Evolutionary conservation across 768 basidiomycete species (phyloP).

Genomic region (Boletus fagicola): DNA sequence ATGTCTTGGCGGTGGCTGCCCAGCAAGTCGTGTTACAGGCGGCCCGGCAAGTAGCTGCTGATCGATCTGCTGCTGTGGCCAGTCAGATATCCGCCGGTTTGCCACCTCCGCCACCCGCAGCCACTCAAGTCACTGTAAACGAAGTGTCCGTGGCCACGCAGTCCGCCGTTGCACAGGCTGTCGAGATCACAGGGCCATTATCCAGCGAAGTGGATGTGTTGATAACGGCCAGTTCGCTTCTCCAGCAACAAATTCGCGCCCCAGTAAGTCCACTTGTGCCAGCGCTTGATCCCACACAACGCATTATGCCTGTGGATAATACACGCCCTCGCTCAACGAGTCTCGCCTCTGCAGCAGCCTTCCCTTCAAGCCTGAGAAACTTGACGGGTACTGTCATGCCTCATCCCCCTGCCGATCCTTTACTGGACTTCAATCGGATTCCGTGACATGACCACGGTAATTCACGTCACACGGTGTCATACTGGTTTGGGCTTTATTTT

Average conservation of each 20-base stretch:
- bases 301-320: slow-evolving; percentile 28
- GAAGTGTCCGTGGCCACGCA: slow-evolving; percentile 64
- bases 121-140: slow-evolving; percentile 49
- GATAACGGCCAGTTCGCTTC: slow-evolving; percentile 60
- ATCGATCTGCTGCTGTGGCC: slow-evolving; percentile 45
- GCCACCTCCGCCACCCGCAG: slow-evolving; percentile 30
- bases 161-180: slow-evolving; percentile 79
- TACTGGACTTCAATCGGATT: slow-evolving; percentile 28
- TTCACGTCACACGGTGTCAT: slow-evolving; percentile 22
- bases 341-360: slow-evolving; percentile 25
- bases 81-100: slow-evolving; percentile 41
- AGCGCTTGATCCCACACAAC: slow-evolving; percentile 28
- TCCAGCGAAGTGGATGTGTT: slow-evolving; percentile 82
- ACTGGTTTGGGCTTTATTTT: slow-evolving; percentile 28
- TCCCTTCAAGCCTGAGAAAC: slow-evolving; percentile 23
- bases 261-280: slow-evolving; percentile 27
- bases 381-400: slow-evolving; percentile 21
- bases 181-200: slow-evolving; percentile 67
- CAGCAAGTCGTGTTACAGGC: slow-evolving; percentile 82
- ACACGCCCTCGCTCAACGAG: slow-evolving; percentile 38
- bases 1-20: slow-evolving; percentile 67
- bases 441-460: slow-evolving; percentile 11
- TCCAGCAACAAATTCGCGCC: slow-evolving; percentile 43
- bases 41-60: slow-evolving; percentile 56
- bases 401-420: slow-evolving; percentile 27